Base-by-base conservation (phyloP, 139 green algal genomes). In the Gonium pectorale region DNA sequence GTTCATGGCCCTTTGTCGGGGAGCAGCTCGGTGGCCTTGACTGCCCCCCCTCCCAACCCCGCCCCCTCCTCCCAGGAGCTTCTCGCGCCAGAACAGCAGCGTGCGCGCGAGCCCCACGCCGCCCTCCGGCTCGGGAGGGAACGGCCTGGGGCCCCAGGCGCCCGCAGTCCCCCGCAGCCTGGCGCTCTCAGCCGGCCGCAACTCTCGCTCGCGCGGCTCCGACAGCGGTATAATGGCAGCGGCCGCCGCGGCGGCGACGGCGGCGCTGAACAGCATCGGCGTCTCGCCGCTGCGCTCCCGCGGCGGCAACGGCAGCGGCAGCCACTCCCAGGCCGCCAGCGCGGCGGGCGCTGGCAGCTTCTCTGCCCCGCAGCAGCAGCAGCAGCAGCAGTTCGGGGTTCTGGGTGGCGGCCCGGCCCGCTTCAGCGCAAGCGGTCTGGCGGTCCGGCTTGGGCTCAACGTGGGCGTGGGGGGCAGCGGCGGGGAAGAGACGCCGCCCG, bases 151-250 rank as follows among this genome's bases (percentile, higher is more conserved):
- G n/a, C n/a, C n/a, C n/a, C n/a, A n/a, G n/a, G n/a, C n/a, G n/a
- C n/a, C n/a, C n/a, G n/a, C n/a, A n/a, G n/a, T 24, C 26, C 44
- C 29, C 68, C 68, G 46, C 29, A 29, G 27, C 68, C 68, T n/a
- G n/a, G 63, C 17, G 63, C 59, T 71, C 38, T 72, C 59, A n/a
- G 29, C 49, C 29, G 41, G 59, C n/a, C 59, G 59, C 75, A 82
- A 40, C 54, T 59, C 26, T 41, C 40, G 59, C 38, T 37, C 41
- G 1, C 75, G 75, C 60, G 75, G 24, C 75, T 82, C 75, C 41
- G 75, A 82, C 75, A 82, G 75, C 75, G 75, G 75, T 41, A 33
- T 49, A 26, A 6, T 71, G 11, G 31, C 59, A 8, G 74, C 27
- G 41, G 56, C 56, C 19, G n/a, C 19, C 19, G 27, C 62, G 37